Conservation (phyloP, 1,284 basidiomycete genomes). For the Mycena citricolor region DNA sequence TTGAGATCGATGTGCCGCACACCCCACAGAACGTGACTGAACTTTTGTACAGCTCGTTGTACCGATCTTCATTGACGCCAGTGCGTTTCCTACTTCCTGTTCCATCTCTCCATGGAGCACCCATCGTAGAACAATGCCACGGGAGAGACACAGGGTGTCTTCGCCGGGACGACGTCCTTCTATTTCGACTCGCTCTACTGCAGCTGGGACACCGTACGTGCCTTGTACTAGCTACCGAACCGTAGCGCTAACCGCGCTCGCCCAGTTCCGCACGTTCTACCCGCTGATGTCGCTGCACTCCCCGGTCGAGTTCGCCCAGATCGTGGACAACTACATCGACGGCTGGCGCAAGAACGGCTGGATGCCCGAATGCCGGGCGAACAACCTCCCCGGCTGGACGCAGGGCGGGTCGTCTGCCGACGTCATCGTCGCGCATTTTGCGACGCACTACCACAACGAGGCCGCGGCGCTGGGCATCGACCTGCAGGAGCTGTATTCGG, state of each 20-base stretch:
- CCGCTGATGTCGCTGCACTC: slow-evolving; percentile 65
- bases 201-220: slow-evolving; percentile 63
- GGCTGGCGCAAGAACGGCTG: slow-evolving; percentile 68
- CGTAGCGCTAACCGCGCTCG: too few relatives aligned
- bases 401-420: slow-evolving; percentile 69
- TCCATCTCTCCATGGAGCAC: slow-evolving; percentile 6
- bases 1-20: slow-evolving; percentile 60
- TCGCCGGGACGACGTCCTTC: slow-evolving; percentile 54
- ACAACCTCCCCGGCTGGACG: slow-evolving; percentile 69
- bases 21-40: slow-evolving; percentile 64
- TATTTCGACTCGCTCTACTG: slow-evolving; percentile 74
- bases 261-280: slow-evolving; percentile 69
- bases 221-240: too few relatives aligned
- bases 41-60: slow-evolving; percentile 68
- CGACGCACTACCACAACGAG: slow-evolving; percentile 66
- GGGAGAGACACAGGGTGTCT: slow-evolving; percentile 61
- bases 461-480: slow-evolving; percentile 57
- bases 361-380: slow-evolving; percentile 71
- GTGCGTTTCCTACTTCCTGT: slow-evolving; percentile 34
- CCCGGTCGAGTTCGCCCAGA: slow-evolving; percentile 63
- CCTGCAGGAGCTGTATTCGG: slow-evolving; percentile 58
- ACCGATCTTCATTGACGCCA: slow-evolving; percentile 61
- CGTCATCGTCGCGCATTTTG: slow-evolving; percentile 66
- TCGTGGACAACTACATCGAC: slow-evolving; percentile 69
- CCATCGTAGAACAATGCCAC: slow-evolving; percentile 68